Conservation (phyloP, 345 rosid genomes). For the Toxicodendron radicans region DNA sequence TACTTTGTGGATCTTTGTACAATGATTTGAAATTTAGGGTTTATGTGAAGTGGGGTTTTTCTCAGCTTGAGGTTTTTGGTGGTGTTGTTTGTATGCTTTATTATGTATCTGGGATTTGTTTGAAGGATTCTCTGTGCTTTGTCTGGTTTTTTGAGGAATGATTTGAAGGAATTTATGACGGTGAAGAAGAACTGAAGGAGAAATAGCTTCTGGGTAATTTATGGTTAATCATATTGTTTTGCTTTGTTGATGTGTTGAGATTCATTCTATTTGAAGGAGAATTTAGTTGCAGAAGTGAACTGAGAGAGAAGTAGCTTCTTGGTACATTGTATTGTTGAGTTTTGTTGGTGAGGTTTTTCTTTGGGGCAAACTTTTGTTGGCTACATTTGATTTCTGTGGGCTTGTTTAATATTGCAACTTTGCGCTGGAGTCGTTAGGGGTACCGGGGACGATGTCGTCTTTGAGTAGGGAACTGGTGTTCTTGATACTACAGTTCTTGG, state of each 20-base stretch:
- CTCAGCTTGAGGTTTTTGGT: not conserved
- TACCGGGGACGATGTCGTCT: constrained; percentile 59
- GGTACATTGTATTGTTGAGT: constrained; percentile 6
- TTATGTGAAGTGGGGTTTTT: constrained; percentile 24
- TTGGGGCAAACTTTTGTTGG: constrained; percentile 15
- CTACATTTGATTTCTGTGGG: not conserved
- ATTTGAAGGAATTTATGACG: not conserved
- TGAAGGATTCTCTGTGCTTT: no score
- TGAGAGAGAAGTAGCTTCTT: constrained; percentile 16
- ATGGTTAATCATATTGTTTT: not conserved
- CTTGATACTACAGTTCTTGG: constrained; percentile 63
- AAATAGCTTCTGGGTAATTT: constrained; percentile 10
- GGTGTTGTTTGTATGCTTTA: constrained; percentile 5
- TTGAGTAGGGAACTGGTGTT: constrained; percentile 69
- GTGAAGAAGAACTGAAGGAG: not conserved
- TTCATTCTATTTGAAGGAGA: constrained; percentile 8
- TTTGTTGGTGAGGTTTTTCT: constrained; percentile 9
- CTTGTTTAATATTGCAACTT: constrained; percentile 19
- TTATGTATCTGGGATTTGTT: not conserved
- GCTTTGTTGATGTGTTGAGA: not conserved
- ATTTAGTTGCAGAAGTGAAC: constrained; percentile 8
- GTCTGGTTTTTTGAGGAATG: not conserved
- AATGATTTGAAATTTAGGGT: constrained; percentile 30
- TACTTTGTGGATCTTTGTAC: constrained; percentile 18
- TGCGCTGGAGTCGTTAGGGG: constrained; percentile 51